Percentiles rank a stretch among this genome's conserved stretches.
Conservation (phyloP, 345 rosid species). For the Microcos paniculata region DNA sequence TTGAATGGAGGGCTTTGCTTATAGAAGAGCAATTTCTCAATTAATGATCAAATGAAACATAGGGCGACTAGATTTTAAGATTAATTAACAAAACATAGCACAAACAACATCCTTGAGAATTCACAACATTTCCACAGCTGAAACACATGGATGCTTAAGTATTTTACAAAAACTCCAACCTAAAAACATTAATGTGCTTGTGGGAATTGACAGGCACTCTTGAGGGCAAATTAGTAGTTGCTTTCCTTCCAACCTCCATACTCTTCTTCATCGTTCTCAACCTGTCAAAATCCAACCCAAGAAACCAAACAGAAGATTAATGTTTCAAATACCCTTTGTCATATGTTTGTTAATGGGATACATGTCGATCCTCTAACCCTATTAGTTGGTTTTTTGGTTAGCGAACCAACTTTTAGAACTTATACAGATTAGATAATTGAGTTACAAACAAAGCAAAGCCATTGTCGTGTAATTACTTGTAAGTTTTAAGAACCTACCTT, state of each 20-base stretch:
- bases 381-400: too few relatives aligned
- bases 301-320: too few relatives aligned
- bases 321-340: too few relatives aligned
- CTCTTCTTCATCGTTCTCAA: constrained; percentile 31
- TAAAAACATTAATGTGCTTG: neutral
- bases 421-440: neutral
- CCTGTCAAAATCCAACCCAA: constrained; percentile 24
- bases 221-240: constrained; percentile 15
- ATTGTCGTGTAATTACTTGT: neutral
- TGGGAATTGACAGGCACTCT: neutral
- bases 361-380: too few relatives aligned
- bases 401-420: neutral
- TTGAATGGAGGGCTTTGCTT: too few relatives aligned
- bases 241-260: constrained; percentile 87
- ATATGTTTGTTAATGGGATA: too few relatives aligned
- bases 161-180: neutral
- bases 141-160: neutral
- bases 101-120: neutral
- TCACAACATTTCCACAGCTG: neutral
- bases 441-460: neutral
- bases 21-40: too few relatives aligned
- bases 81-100: neutral
- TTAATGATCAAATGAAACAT: too few relatives aligned
- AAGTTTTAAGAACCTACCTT: constrained; percentile 26
- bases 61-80: too few relatives aligned